Conservation (phyloP, 2,329 filamentous ascomycete genomes). For the Rutstroemia sp. region DNA sequence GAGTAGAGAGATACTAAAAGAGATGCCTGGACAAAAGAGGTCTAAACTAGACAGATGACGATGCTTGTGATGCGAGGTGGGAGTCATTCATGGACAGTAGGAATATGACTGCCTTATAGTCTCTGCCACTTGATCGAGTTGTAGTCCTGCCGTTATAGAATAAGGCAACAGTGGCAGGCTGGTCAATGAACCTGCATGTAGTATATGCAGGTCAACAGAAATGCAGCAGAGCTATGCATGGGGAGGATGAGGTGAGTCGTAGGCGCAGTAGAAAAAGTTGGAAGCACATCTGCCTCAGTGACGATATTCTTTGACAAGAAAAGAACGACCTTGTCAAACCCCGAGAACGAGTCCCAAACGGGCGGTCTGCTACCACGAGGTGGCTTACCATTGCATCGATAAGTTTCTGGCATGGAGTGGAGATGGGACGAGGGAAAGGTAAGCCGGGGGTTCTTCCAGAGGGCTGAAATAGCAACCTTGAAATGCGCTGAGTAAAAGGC, state of each 20-base stretch:
- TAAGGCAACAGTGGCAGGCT: conserved; percentile 24
- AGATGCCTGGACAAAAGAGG: conserved; percentile 27
- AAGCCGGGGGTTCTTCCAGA: neutral
- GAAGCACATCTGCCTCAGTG: conserved; percentile 13
- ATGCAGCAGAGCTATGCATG: conserved; percentile 22
- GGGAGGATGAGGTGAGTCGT: conserved; percentile 19
- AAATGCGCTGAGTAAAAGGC: conserved; percentile 8
- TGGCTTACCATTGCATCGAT: conserved; percentile 4
- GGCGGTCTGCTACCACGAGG: conserved; percentile 20
- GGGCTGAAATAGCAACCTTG: conserved; percentile 10
- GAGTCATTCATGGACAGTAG: conserved; percentile 29
- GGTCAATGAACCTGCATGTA: conserved; percentile 14
- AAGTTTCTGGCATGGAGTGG: neutral
- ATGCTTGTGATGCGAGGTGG: conserved; percentile 24
- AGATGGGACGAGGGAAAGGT: conserved; percentile 1
- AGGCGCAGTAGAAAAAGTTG: conserved; percentile 18
- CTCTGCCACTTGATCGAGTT: conserved; percentile 12
- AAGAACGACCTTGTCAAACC: conserved; percentile 8
- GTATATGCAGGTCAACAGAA: conserved; percentile 22
- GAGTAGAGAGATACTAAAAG: conserved; percentile 20
- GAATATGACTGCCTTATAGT: conserved; percentile 29
- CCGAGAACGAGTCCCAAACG: conserved; percentile 20
- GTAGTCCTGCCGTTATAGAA: conserved; percentile 13
- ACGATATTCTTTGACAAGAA: conserved; percentile 10
- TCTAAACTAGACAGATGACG: conserved; percentile 21